These are phyloP conservation scores for Sisymbrium irio DNA, from an alignment of 345 rosid species.

Conservation along the genomic window DNA sequence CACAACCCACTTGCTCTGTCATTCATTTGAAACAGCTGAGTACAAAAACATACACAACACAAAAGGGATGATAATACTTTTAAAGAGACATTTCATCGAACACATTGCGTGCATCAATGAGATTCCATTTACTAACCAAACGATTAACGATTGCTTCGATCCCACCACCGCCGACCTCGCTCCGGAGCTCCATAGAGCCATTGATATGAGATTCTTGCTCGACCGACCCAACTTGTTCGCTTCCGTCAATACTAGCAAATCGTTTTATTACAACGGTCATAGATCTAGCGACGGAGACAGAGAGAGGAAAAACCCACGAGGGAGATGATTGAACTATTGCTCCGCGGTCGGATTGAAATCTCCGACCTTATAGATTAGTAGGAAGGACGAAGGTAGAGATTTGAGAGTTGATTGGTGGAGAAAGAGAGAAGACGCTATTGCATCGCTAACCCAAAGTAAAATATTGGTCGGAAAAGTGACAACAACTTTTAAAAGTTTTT, in stretches of 20 bases:
- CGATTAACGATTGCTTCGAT: conserved; percentile 58
- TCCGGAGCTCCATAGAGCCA: conserved; percentile 23
- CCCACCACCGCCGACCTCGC: conserved; percentile 28
- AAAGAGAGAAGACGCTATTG: too few relatives aligned
- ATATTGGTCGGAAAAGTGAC: too few relatives aligned
- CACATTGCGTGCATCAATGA: conserved; percentile 6
- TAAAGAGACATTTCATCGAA: conserved; percentile 14
- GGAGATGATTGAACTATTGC: conserved; percentile 5
- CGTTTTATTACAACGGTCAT: conserved; percentile 39
- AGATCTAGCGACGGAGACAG: conserved; percentile 13
- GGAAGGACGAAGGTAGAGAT: background rate
- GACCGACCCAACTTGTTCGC: conserved; percentile 32
- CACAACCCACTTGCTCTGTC: conserved; percentile 83
- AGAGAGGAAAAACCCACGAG: conserved; percentile 26
- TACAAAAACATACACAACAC: background rate
- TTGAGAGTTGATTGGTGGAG: too few relatives aligned
- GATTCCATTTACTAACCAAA: conserved; percentile 45
- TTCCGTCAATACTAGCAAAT: conserved; percentile 24
- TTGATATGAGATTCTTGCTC: conserved; percentile 42
- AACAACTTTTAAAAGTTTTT: too few relatives aligned
- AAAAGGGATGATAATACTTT: background rate
- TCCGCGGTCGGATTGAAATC: background rate
- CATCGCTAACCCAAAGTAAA: too few relatives aligned
- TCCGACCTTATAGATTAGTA: background rate
- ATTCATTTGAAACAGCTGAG: conserved; percentile 11